Conservation (phyloP, 441 rosid species). For the Aleurites moluccanus region DNA sequence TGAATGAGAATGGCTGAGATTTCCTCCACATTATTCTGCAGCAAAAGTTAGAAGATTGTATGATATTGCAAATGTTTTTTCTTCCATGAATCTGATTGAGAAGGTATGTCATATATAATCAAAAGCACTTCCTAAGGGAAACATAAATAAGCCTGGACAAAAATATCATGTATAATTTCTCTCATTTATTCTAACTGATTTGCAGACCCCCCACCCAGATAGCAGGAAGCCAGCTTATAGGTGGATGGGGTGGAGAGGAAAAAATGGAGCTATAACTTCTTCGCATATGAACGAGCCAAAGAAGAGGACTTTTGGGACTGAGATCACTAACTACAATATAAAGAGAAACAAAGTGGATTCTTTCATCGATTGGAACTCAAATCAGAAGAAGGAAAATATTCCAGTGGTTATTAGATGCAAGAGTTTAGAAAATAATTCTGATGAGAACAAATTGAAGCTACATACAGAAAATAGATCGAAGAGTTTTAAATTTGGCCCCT, state of each 20-base stretch:
- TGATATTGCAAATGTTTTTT: conserved; percentile 91
- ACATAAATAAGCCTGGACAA: background rate
- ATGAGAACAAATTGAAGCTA: conserved; percentile 28
- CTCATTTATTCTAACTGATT: conserved; percentile 16
- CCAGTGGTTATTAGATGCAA: conserved; percentile 19
- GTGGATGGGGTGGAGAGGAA: conserved; percentile 74
- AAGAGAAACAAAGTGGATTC: conserved; percentile 48
- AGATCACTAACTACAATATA: conserved; percentile 46
- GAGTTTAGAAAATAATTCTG: conserved; percentile 23
- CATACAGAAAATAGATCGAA: conserved; percentile 31
- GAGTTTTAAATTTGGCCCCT: conserved; percentile 58
- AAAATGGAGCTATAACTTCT: conserved; percentile 24
- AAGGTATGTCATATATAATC: conserved; percentile 50
- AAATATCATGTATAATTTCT: background rate
- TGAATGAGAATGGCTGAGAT: conserved; percentile 19
- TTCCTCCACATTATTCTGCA: conserved; percentile 38
- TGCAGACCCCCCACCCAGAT: conserved; percentile 72
- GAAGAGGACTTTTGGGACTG: conserved; percentile 65
- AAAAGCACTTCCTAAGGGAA: background rate
- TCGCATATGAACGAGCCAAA: conserved; percentile 41
- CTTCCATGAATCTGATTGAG: conserved; percentile 85
- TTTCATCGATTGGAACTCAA: conserved; percentile 30
- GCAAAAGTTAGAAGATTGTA: conserved; percentile 95
- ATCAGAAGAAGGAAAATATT: conserved; percentile 33
- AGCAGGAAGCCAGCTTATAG: conserved; percentile 77